Base-by-base conservation (phyloP, 2,329 filamentous ascomycete species). In the Scopulariopsis brevicaulis region DNA sequence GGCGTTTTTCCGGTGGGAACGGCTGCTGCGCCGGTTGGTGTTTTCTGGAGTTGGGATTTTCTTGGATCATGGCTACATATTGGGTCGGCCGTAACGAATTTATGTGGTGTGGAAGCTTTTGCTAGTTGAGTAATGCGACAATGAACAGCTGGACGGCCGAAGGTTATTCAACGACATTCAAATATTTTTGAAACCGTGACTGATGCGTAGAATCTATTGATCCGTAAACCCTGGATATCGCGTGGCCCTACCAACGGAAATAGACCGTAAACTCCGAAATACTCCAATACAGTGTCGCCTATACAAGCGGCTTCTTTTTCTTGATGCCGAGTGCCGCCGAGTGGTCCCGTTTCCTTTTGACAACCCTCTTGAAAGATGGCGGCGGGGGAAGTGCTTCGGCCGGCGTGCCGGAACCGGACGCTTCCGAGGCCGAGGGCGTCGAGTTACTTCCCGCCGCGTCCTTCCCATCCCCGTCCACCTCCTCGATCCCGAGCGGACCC, bases 321-420 rank as follows among this genome's bases (percentile, higher is more conserved):
- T 96, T 96, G 65, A 96, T 92, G 1, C 92, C 91, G 54, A 96
- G 71, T 24, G 85, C 75, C 15, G 86, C 84, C 0, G 84, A 76
- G 59, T 87, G 81, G 60, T 94, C 85, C 71, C 94, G 96, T 75
- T 96, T 97, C 74, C 90, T 87, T 74, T 96, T 96, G 54, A 86
- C 78, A 51, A 84, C 82, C 60, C 88, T 79, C 70, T 88, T 87
- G 66, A 93, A 95, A 0, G 82, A 83, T 3, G 86, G 85, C 5
- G 68, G 66, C 2, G 65, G 65, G 40, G 73, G 69, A 10, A 69
- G 63, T 3, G 63, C 63, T 63, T 64, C 65, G n/a, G 57, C 58
- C 11, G 59, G 56, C 20, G 63, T 54, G 8, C 43, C 43, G 22
- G 55, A 56, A 35, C 55, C 20, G 20, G 62, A 59, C 1, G 59